Conservation (phyloP, 345 rosid genomes). For the Linum usitatissimum region DNA sequence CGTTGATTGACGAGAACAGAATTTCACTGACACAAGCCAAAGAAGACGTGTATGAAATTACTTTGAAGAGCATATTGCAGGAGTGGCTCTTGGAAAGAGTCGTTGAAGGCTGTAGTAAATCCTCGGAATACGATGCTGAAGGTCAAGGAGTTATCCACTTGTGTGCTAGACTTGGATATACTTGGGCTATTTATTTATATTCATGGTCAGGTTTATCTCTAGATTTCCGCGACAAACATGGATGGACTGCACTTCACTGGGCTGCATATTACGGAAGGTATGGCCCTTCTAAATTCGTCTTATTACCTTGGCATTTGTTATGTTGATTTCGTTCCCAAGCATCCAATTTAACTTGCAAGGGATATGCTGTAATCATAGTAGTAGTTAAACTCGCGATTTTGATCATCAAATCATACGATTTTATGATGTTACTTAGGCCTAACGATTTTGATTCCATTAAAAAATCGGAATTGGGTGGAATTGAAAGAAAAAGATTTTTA, state of each 20-base stretch:
- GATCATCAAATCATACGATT: too few species aligned
- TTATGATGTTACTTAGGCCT: too few species aligned
- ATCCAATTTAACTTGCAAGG: not conserved
- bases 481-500: too few species aligned
- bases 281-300: not conserved
- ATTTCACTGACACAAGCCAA: conserved; percentile 50
- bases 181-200: conserved; percentile 69
- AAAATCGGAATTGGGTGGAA: too few species aligned
- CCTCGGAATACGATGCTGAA: conserved; percentile 48
- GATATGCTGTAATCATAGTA: too few species aligned
- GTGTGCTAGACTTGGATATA: conserved; percentile 79
- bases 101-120: conserved; percentile 38
- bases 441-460: too few species aligned
- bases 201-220: conserved; percentile 70
- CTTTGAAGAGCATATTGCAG: conserved; percentile 58
- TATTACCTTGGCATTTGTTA: too few species aligned
- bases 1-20: conserved; percentile 42
- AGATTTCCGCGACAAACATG: conserved; percentile 76
- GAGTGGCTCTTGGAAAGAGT: conserved; percentile 92
- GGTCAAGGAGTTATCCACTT: conserved; percentile 90
- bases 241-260: conserved; percentile 99
- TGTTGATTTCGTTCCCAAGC: not conserved
- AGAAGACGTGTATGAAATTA: conserved; percentile 49
- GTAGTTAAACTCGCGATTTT: too few species aligned
- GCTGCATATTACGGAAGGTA: conserved; percentile 88